Base-by-base conservation (phyloP, 441 rosid genomes). In the Isatis lusitanica region DNA sequence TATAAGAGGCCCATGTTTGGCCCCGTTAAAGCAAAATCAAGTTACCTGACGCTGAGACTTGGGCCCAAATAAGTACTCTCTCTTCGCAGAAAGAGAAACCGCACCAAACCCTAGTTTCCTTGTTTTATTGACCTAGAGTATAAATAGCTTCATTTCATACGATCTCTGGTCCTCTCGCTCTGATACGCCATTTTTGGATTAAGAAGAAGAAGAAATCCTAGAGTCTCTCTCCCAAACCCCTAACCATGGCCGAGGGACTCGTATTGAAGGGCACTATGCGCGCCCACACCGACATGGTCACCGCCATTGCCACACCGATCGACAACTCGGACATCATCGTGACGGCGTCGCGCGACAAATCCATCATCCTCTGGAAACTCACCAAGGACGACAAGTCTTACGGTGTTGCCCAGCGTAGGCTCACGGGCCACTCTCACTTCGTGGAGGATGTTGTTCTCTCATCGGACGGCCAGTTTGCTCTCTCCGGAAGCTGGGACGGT, bases 401-500 rank as follows among this genome's bases (percentile, higher is more conserved):
- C 79, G 99, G 98, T 4, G 87, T 87, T 7, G 83, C 98, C 9
- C 93, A 87, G 74, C 94, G 99, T 15, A 85, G 98, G 52, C 90
- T 94, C 59, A 90, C 94, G 3, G 99, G 99, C 9, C 99, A 94
- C 81, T 92, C 98, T 17, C 97, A 89, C 73, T 93, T 91, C 52
- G 97, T 95, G 0, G 83, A 93, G 79, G 99, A 95, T 24, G 98
- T 91, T 0, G 99, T 90, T 7, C 92, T 95, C 56, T 95, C 99
- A 6, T 95, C 95, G 10, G 99, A 95, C 64, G 92, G 98, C n/a
- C 98, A 93, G 84, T 95, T 93, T 63, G 99, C 99, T 16, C 97
- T 95, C 65, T 91, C 98, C 44, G 95, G 97, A 21, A 84, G 96
- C 35, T 95, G 99, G 99, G 99, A 95, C 77, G 90, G 96, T 35